Conservation (phyloP, 2,329 filamentous ascomycete genomes). For the Curvularia eragrostidis region DNA sequence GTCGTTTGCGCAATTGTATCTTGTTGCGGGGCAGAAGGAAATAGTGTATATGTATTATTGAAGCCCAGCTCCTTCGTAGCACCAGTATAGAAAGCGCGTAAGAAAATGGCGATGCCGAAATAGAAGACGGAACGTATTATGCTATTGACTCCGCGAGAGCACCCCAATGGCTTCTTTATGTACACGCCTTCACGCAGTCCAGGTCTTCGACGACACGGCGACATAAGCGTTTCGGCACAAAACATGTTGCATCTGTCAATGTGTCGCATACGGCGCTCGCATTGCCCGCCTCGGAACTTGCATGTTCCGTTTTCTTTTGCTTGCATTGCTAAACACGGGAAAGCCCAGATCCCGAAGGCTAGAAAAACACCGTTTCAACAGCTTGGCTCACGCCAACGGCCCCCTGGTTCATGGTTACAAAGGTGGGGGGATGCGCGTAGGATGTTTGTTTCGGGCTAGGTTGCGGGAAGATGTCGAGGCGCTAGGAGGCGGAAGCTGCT, state of each 20-base stretch:
- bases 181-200: not conserved
- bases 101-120: not conserved
- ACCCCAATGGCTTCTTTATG: not conserved
- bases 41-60: not conserved
- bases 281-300: not conserved
- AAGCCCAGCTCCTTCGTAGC: not conserved
- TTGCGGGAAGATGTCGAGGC: not conserved
- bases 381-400: not conserved
- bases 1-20: not conserved
- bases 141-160: not conserved
- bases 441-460: conserved; percentile 1
- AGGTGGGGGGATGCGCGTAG: not conserved
- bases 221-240: not conserved
- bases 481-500: not conserved
- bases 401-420: not conserved
- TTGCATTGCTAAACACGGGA: not conserved
- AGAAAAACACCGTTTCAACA: not conserved
- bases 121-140: not conserved
- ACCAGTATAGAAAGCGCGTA: not conserved
- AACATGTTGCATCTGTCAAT: not conserved
- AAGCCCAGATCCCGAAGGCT: not conserved
- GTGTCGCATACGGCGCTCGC: not conserved
- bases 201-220: not conserved
- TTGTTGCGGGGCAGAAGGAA: not conserved
- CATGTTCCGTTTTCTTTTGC: not conserved